A percentile compares a stretch with the other conserved stretches of the same genome.
Conservation (phyloP, 257 asterid species). For the Przewalskia tangutica region DNA sequence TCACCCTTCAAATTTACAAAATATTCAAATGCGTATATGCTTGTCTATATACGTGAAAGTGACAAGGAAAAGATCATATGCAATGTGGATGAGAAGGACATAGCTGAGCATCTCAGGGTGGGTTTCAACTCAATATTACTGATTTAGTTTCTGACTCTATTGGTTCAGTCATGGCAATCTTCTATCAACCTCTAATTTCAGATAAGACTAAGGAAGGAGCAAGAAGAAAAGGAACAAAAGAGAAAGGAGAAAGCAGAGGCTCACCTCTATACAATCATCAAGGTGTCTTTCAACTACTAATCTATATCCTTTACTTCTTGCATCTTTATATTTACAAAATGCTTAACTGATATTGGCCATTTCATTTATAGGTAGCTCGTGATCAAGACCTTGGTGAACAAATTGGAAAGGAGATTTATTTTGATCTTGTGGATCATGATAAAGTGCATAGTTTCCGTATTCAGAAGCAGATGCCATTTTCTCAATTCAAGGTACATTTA, state of each 20-base stretch:
- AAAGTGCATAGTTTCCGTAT: slow-evolving; percentile 71
- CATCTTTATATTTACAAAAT: not conserved
- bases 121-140: slow-evolving; percentile 7
- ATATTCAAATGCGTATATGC: slow-evolving; percentile 80
- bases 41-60: slow-evolving; percentile 74
- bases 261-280: slow-evolving; percentile 72
- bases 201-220: slow-evolving; percentile 73
- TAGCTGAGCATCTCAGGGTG: slow-evolving; percentile 81
- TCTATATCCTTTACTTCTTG: slow-evolving; percentile 1
- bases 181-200: slow-evolving; percentile 17
- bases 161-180: not conserved
- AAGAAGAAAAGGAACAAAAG: slow-evolving; percentile 73
- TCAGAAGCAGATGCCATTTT: slow-evolving; percentile 64
- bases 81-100: slow-evolving; percentile 76
- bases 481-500: slow-evolving; percentile 52
- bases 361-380: slow-evolving; percentile 56
- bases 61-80: slow-evolving; percentile 72
- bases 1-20: slow-evolving; percentile 75
- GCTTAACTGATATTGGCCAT: not conserved
- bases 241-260: slow-evolving; percentile 76
- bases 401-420: slow-evolving; percentile 69
- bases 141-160: slow-evolving; percentile 3
- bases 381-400: slow-evolving; percentile 64
- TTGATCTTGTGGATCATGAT: slow-evolving; percentile 90
- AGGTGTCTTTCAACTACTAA: slow-evolving; percentile 30